Percentiles rank a stretch among this genome's conserved stretches.
Evolutionary conservation across 208 protist genomes (phyloP).

Genomic region (Trypanosoma rangeli): DNA sequence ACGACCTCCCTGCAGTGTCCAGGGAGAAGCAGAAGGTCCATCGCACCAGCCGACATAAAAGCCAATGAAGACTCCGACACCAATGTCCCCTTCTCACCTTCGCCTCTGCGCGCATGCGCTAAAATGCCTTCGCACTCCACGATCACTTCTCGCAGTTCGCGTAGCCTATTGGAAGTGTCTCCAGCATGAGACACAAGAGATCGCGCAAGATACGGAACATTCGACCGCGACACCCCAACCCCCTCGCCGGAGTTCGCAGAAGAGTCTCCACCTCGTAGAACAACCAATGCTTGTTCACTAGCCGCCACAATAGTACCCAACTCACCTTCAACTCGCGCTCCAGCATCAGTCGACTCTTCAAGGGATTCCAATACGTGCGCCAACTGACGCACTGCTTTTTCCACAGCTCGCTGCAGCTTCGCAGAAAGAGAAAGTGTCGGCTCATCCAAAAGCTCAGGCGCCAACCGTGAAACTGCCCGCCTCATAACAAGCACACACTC

Average conservation of each 20-base stretch:
- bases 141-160: not conserved
- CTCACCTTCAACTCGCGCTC: not conserved
- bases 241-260: not conserved
- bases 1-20: slow-evolving; percentile 15
- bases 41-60: not conserved
- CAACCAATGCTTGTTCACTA: not conserved
- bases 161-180: not conserved
- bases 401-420: slow-evolving; percentile 5
- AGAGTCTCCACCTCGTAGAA: not conserved
- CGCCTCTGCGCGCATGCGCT: not conserved
- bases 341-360: slow-evolving; percentile 5
- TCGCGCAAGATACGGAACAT: slow-evolving; percentile 8
- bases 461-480: slow-evolving; percentile 12
- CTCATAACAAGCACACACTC: slow-evolving; percentile 28
- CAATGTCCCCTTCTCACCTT: not conserved
- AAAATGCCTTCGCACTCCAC: slow-evolving; percentile 16
- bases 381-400: not conserved
- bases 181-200: not conserved
- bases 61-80: not conserved
- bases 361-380: not conserved
- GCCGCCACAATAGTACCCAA: slow-evolving; percentile 1
- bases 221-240: not conserved
- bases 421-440: not conserved
- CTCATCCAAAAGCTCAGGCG: slow-evolving; percentile 3
- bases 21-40: slow-evolving; percentile 3